Evolutionary conservation across 2,329 filamentous ascomycete genomes (phyloP).

Genomic region (Emergomyces pasteurianus): DNA sequence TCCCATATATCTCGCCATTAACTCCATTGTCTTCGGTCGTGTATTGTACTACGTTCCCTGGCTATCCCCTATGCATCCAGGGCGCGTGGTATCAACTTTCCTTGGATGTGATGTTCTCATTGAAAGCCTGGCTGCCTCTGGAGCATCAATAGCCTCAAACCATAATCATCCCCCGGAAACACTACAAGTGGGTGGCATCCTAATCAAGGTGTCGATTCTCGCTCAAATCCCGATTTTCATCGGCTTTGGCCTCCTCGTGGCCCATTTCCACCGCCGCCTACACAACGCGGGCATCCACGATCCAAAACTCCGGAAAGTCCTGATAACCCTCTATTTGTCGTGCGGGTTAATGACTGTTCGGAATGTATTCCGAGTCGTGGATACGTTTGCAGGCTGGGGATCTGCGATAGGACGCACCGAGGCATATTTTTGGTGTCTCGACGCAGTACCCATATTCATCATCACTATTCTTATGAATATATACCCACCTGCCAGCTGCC

Average conservation of each 20-base stretch:
- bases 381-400: conserved; percentile 33
- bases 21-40: conserved; percentile 42
- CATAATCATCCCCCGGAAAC: conserved; percentile 22
- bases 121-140: conserved; percentile 38
- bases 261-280: conserved; percentile 36
- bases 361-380: conserved; percentile 42
- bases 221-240: conserved; percentile 40
- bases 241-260: conserved; percentile 37
- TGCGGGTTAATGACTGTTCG: conserved; percentile 30
- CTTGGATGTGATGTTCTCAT: conserved; percentile 41
- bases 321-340: conserved; percentile 34
- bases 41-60: conserved; percentile 41
- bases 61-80: conserved; percentile 40
- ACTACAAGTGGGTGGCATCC: conserved; percentile 31
- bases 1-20: conserved; percentile 33
- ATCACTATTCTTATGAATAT: conserved; percentile 42
- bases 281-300: conserved; percentile 29
- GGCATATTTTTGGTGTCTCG: conserved; percentile 44
- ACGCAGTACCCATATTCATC: conserved; percentile 39
- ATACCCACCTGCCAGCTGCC: conserved; percentile 39
- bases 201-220: conserved; percentile 40
- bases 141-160: conserved; percentile 37
- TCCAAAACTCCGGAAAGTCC: conserved; percentile 27
- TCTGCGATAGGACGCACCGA: conserved; percentile 33
- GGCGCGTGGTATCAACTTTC: conserved; percentile 48